Conservation (phyloP, 2,329 filamentous ascomycete genomes). For the Colletotrichum sp. region DNA sequence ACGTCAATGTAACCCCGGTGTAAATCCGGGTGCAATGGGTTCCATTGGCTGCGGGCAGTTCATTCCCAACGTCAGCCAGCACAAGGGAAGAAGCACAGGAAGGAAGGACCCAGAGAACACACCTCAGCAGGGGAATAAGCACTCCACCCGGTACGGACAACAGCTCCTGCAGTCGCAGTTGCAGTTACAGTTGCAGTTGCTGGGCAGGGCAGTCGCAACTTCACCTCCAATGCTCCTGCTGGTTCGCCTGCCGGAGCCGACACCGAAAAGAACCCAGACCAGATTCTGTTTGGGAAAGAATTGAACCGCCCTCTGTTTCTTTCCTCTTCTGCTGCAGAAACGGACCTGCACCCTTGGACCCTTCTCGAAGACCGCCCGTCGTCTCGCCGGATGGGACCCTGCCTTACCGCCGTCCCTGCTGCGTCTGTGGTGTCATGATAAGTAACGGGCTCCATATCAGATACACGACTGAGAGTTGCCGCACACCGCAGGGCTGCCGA, state of each 20-base stretch:
- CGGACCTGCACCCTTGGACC: background rate
- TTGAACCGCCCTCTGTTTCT: background rate
- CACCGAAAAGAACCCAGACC: background rate
- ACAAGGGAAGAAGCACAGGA: background rate
- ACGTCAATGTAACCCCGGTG: constrained; percentile 2
- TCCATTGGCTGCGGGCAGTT: background rate
- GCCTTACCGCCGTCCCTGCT: background rate
- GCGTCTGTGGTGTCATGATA: constrained; percentile 5
- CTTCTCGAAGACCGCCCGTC: background rate
- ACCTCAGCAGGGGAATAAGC: background rate
- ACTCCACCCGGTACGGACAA: background rate
- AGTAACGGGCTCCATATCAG: background rate
- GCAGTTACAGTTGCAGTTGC: background rate
- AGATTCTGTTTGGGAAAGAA: background rate
- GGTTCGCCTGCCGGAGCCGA: background rate
- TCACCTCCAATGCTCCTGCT: background rate
- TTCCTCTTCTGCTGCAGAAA: background rate
- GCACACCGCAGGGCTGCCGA: background rate
- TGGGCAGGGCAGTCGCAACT: background rate
- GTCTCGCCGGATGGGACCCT: background rate
- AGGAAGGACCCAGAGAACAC: background rate
- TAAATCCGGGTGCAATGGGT: background rate
- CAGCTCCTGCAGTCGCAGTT: background rate
- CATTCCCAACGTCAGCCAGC: background rate
- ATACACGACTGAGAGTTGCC: background rate